A percentile compares a stretch with the other conserved stretches of the same genome.
These are phyloP conservation scores for Hortaea sp. DNA, from an alignment of 2,329 filamentous ascomycete species.

Conservation along the genomic window DNA sequence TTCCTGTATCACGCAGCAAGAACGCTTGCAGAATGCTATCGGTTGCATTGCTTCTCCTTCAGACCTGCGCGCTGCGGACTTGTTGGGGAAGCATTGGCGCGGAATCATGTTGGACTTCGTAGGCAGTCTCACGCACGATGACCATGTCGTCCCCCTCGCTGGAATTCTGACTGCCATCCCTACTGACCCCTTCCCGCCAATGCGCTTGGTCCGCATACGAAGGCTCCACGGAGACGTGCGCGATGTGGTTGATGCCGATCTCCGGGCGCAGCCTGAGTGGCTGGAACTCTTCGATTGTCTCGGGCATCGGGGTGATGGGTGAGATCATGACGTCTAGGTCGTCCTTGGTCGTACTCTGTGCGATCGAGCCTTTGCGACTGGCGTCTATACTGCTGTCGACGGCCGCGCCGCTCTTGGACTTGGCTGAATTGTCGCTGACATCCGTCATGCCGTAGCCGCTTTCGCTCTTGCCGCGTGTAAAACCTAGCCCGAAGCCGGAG, in stretches of 20 bases:
- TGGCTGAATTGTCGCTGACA: slow-evolving; percentile 11
- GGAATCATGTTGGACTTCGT: slow-evolving; percentile 16
- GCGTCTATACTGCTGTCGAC: background rate
- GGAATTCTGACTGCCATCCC: slow-evolving; percentile 10
- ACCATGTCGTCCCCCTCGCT: slow-evolving; percentile 14
- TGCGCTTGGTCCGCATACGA: slow-evolving; percentile 1
- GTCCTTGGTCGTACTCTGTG: background rate
- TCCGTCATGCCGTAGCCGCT: slow-evolving; percentile 19
- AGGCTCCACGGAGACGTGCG: slow-evolving; percentile 11
- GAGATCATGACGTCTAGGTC: background rate
- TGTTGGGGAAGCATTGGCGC: slow-evolving; percentile 10
- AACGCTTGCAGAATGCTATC: too few relatives aligned
- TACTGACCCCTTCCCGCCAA: slow-evolving; percentile 8
- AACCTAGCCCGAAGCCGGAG: slow-evolving; percentile 28
- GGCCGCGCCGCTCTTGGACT: slow-evolving; percentile 1
- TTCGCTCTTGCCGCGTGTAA: slow-evolving; percentile 19
- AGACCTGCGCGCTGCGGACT: background rate
- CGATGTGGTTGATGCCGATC: slow-evolving; percentile 3
- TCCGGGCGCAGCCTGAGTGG: slow-evolving; percentile 13
- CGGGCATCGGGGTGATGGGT: background rate
- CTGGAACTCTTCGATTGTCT: slow-evolving; percentile 1
- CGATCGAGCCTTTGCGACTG: slow-evolving; percentile 4
- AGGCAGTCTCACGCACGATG: slow-evolving; percentile 18
- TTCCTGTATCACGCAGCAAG: background rate
- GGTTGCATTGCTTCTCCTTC: too few relatives aligned